phyloP scores from a whole-genome alignment of 1,139 yeast genomes.

The Saccharomyces hybrid region DNA sequence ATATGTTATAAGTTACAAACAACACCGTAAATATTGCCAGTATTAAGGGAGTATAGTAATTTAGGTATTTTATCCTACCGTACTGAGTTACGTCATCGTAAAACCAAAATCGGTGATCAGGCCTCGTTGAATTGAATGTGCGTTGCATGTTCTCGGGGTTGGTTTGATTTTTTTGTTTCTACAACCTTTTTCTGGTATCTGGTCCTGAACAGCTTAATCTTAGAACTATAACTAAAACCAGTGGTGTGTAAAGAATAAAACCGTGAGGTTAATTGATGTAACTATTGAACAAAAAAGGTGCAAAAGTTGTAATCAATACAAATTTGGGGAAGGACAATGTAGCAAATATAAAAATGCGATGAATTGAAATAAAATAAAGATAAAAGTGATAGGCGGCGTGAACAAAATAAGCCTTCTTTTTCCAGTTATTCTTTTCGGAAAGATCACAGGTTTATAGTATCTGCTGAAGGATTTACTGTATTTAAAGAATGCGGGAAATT shows the following conservation, averaged over 20 bases:
- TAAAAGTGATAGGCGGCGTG: background rate
- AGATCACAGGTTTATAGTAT: background rate
- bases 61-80: conserved; percentile 21
- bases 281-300: background rate
- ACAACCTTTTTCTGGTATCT: background rate
- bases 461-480: background rate
- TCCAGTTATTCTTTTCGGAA: background rate
- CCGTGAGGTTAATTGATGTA: background rate
- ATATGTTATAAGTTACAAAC: conserved; percentile 8
- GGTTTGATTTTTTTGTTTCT: background rate
- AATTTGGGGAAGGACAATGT: background rate
- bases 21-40: conserved; percentile 3
- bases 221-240: background rate
- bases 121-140: conserved; percentile 1
- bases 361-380: background rate
- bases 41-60: conserved; percentile 17
- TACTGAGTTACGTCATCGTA: conserved; percentile 34
- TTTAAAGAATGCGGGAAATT: background rate
- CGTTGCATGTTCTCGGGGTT: conserved; percentile 26
- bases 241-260: background rate
- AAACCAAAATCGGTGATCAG: conserved; percentile 29
- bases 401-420: background rate
- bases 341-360: background rate
- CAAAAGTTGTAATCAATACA: background rate
- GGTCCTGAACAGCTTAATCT: background rate